Base-by-base conservation (phyloP, 2,329 filamentous ascomycete species). In the Xenoacremonium recifei region DNA sequence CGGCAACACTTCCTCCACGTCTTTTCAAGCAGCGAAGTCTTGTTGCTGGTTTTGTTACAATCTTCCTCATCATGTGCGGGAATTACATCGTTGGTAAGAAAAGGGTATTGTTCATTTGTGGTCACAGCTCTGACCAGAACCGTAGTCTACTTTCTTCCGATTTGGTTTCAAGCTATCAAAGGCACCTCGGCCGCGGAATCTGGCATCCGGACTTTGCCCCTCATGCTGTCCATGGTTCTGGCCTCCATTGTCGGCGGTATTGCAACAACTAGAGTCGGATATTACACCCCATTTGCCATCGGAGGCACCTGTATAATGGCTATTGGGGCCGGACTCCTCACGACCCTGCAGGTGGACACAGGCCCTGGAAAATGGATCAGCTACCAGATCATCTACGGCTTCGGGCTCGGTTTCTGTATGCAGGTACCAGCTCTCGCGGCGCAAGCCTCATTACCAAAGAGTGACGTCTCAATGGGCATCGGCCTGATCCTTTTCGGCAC, bases 81-180 rank as follows among this genome's bases (percentile, higher is more conserved):
- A 51, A 52, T 32, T 53, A 51, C 25, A 37, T 49, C 17, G 16
- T 42, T n/a, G 31, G 41, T 42, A 38, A 29, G 39, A n/a, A n/a
- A 45, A 44, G 13, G 41, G 35, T 7, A 35, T 27, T 6, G 9
- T 59, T 71, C 70, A 5, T 46, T 70, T n/a, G 64, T 64, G 9
- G 68, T 60, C 2, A 54, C 67, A 4, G 41, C 41, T 65, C 62
- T 69, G 21, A 64, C 63, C 13, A 67, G 62, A 35, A 63, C 67
- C 12, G 16, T 15, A 45, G 59, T 66, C 6, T 71, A 69, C 55
- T 75, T 67, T 53, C 58, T 76, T 9, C 72, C 73, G 11, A 65
- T 76, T 39, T 77, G 70, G 66, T 76, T 74, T 57, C 72, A 75
- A 45, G 66, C 68, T n/a, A 66, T 72, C 41, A 57, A 67, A 44